A percentile compares a stretch with the other conserved stretches of the same genome.
phyloP scores from a whole-genome alignment of 192 early-diverging fungal species.

The Jimgerdemannia lactiflua region DNA sequence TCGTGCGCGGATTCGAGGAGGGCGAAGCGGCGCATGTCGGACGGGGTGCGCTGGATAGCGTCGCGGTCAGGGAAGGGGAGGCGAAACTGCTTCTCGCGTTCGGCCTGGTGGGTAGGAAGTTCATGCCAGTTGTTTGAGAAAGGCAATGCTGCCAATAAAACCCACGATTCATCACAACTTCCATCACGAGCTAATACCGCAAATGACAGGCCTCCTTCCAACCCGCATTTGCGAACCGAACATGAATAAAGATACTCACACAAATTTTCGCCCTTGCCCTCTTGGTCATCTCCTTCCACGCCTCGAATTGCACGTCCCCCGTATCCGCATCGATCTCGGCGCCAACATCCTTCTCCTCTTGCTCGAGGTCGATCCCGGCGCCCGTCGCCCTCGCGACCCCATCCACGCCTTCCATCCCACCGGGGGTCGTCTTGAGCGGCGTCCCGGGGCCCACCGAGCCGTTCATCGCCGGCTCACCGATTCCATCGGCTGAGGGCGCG shows the following conservation, averaged over 20 bases:
- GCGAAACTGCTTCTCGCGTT: conserved; percentile 37
- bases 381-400: conserved; percentile 15
- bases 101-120: conserved; percentile 5
- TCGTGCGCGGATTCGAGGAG: conserved; percentile 42
- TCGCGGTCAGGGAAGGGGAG: conserved; percentile 54
- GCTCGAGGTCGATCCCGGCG: conserved; percentile 32
- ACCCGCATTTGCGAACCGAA: background rate
- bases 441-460: background rate
- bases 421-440: background rate
- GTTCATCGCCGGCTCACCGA: conserved; percentile 8
- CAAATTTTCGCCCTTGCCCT: conserved; percentile 44
- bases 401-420: conserved; percentile 20
- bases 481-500: conserved; percentile 12
- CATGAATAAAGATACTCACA: conserved; percentile 16
- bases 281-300: conserved; percentile 56
- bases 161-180: too few relatives aligned
- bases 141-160: too few relatives aligned
- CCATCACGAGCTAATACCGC: too few relatives aligned
- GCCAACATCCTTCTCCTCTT: conserved; percentile 32
- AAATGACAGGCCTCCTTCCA: too few relatives aligned
- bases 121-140: too few relatives aligned
- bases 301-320: conserved; percentile 47
- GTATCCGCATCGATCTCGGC: conserved; percentile 55
- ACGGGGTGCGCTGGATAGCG: conserved; percentile 47
- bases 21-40: conserved; percentile 57